Percentiles rank a stretch among this genome's conserved stretches.
Evolutionary conservation across 1,284 basidiomycete species (phyloP).

Genomic region (Sporisorium graminicola): DNA sequence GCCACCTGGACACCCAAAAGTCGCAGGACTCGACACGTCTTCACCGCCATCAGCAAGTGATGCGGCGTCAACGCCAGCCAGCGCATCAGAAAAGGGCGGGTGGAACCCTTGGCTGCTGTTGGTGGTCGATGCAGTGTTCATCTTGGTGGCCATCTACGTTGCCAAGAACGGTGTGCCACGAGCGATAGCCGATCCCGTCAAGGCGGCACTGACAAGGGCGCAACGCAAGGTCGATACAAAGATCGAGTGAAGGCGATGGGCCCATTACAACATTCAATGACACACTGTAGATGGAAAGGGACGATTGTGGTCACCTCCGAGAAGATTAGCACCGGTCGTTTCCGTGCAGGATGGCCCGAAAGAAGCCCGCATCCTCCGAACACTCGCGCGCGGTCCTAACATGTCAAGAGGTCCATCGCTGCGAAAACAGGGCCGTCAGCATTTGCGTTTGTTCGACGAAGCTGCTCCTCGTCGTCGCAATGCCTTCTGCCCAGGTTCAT

Average conservation of each 20-base stretch:
- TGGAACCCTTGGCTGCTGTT: constrained; percentile 49
- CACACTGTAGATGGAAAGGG: background rate
- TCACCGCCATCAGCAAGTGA: background rate
- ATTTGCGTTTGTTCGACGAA: background rate
- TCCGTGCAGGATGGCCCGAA: too few species aligned
- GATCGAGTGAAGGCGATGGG: background rate
- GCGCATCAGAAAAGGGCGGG: constrained; percentile 3
- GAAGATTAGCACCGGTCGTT: too few species aligned
- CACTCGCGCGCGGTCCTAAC: too few species aligned
- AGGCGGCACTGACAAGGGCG: constrained; percentile 1
- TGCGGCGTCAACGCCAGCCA: background rate
- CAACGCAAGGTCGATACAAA: constrained; percentile 15
- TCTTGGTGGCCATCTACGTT: constrained; percentile 36
- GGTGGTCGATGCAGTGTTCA: constrained; percentile 29
- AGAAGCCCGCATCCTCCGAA: too few species aligned
- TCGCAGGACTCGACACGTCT: constrained; percentile 24
- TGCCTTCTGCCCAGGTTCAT: too few species aligned
- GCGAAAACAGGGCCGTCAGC: too few species aligned
- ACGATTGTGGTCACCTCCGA: background rate
- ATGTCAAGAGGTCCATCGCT: too few species aligned
- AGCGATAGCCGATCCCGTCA: constrained; percentile 23
- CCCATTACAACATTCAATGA: background rate
- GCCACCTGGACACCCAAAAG: constrained; percentile 49
- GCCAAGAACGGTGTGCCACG: constrained; percentile 39
- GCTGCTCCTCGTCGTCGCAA: background rate